Conservation (phyloP, 768 basidiomycete genomes). For the Royoungia palumana region DNA sequence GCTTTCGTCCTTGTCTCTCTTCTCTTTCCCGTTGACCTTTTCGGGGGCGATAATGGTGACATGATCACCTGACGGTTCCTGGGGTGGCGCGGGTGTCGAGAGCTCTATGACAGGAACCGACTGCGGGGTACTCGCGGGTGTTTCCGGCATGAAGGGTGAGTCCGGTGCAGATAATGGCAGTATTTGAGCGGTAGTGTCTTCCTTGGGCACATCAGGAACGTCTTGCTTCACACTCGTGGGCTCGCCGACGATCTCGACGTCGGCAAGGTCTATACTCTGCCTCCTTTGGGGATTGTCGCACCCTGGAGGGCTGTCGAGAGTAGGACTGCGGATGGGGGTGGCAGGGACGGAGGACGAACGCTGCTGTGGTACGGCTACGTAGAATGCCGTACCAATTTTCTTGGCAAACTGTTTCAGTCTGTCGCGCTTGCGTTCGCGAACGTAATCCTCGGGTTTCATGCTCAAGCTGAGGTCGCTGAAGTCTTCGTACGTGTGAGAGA, state of each 20-base stretch:
- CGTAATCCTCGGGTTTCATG: conserved; percentile 80
- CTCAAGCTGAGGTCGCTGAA: conserved; percentile 92
- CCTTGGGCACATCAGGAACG: neutral
- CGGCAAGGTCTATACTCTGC: conserved; percentile 31
- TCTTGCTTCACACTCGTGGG: conserved; percentile 4
- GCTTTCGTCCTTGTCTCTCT: conserved; percentile 39
- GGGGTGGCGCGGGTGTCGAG: neutral
- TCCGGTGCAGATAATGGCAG: conserved; percentile 2
- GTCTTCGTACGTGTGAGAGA: conserved; percentile 78
- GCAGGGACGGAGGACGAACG: conserved; percentile 62
- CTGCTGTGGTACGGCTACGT: conserved; percentile 32
- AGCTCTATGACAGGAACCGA: conserved; percentile 4
- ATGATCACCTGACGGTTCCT: conserved; percentile 25
- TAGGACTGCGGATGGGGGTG: conserved; percentile 30
- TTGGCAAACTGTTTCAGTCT: conserved; percentile 71
- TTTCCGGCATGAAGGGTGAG: conserved; percentile 15
- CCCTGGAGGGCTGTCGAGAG: conserved; percentile 29
- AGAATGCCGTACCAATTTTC: conserved; percentile 40
- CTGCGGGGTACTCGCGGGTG: conserved; percentile 10
- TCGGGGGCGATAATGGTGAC: conserved; percentile 36
- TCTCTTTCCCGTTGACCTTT: conserved; percentile 36
- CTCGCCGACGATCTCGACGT: conserved; percentile 32
- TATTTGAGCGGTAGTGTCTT: neutral
- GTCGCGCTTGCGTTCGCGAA: conserved; percentile 71
- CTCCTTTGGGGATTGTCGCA: conserved; percentile 26